Conservation (phyloP, 192 early-diverging fungal genomes). For the Chytriomyces sp. region DNA sequence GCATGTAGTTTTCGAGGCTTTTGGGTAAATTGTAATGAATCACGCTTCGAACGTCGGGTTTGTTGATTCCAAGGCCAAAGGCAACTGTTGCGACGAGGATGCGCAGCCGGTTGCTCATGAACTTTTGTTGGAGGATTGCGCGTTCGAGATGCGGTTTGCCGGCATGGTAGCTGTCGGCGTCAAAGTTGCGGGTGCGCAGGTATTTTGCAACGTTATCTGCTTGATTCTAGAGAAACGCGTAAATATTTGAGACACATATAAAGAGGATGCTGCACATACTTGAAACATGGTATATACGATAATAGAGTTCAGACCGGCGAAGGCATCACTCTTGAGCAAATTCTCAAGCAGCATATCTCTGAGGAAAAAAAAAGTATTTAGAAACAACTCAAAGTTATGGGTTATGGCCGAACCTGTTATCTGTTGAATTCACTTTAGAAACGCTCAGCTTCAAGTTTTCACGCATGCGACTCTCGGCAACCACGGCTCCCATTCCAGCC, state of each 20-base stretch:
- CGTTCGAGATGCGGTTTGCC: conserved; percentile 68
- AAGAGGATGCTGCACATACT: conserved; percentile 29
- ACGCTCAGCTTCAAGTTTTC: conserved; percentile 69
- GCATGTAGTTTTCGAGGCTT: conserved; percentile 85
- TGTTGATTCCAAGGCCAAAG: conserved; percentile 96
- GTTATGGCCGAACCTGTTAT: conserved; percentile 3
- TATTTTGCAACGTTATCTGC: conserved; percentile 74
- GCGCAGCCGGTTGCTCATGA: conserved; percentile 63
- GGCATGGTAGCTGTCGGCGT: conserved; percentile 80
- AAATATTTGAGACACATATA: not conserved
- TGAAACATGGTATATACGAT: conserved; percentile 71
- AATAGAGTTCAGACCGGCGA: conserved; percentile 60
- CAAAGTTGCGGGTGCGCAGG: conserved; percentile 66
- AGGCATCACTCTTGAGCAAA: conserved; percentile 58
- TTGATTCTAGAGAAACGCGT: conserved; percentile 56
- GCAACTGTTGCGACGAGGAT: conserved; percentile 91
- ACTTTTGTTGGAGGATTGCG: conserved; percentile 66
- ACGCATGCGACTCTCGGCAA: conserved; percentile 60
- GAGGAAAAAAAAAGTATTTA: not conserved
- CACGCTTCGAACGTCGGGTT: conserved; percentile 86
- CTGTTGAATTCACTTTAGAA: conserved; percentile 45
- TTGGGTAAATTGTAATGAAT: conserved; percentile 85
- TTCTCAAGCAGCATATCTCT: conserved; percentile 62
- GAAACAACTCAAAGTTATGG: not conserved
- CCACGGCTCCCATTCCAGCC: conserved; percentile 44